Conservation (phyloP, 1,284 basidiomycete species). For the Cryptococcus wingfieldii region DNA sequence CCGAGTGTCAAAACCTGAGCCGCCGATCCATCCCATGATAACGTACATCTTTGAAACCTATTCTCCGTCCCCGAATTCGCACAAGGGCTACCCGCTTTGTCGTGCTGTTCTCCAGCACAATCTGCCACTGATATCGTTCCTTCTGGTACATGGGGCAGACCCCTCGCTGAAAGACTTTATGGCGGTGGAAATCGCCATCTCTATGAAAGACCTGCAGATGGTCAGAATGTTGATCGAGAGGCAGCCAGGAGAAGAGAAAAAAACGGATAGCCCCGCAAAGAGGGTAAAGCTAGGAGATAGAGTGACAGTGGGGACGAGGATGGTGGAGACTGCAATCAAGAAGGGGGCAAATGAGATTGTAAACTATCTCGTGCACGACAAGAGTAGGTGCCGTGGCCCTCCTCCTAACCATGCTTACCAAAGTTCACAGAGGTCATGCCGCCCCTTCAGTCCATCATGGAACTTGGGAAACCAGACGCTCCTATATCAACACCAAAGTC, state of each 20-base stretch:
- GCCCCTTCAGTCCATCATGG: slow-evolving; percentile 18
- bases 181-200: slow-evolving; percentile 68
- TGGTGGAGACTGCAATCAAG: slow-evolving; percentile 50
- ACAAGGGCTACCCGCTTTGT: slow-evolving; percentile 71
- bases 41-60: slow-evolving; percentile 45
- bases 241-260: not conserved
- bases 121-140: slow-evolving; percentile 60
- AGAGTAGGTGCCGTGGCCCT: slow-evolving; percentile 52
- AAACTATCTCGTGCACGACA: slow-evolving; percentile 68
- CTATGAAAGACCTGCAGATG: slow-evolving; percentile 59
- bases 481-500: not conserved
- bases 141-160: slow-evolving; percentile 67
- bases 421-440: slow-evolving; percentile 16
- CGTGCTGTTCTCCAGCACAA: slow-evolving; percentile 66
- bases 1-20: slow-evolving; percentile 9
- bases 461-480: slow-evolving; percentile 7
- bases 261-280: slow-evolving; percentile 6
- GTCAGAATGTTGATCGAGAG: slow-evolving; percentile 71
- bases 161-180: slow-evolving; percentile 60
- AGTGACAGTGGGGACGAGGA: slow-evolving; percentile 18
- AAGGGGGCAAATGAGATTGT: slow-evolving; percentile 57
- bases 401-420: not conserved
- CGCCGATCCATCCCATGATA: slow-evolving; percentile 43
- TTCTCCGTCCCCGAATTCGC: slow-evolving; percentile 56
- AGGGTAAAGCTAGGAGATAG: slow-evolving; percentile 19